These are phyloP conservation scores for Pythium scleroteichum DNA, from an alignment of 352 stramenopile genomes.

Conservation along the genomic window DNA sequence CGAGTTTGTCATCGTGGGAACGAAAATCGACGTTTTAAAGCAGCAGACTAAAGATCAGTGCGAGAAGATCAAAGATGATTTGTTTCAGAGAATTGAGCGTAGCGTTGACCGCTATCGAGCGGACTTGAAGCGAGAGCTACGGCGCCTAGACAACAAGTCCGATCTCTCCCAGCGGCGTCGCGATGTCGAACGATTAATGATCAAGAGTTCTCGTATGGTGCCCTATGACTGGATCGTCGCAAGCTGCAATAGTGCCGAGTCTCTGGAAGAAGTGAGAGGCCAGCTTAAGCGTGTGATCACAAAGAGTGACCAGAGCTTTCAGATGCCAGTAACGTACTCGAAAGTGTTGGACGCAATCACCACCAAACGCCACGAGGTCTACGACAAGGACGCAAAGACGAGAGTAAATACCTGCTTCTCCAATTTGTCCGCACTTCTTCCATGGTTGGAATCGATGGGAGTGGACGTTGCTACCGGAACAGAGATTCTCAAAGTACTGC, in stretches of 20 bases:
- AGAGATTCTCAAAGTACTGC: not conserved
- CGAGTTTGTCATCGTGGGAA: constrained; percentile 4
- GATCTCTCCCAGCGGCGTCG: no score
- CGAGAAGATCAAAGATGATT: not conserved
- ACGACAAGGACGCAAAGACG: not conserved
- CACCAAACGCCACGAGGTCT: not conserved
- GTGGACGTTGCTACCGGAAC: not conserved
- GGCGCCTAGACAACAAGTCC: no score
- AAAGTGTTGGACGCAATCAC: not conserved
- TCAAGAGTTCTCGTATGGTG: not conserved
- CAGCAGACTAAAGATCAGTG: no score
- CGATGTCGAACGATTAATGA: no score
- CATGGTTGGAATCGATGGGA: not conserved
- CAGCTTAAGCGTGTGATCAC: not conserved
- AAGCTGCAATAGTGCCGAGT: not conserved
- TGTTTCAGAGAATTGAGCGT: not conserved
- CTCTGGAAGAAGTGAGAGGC: not conserved
- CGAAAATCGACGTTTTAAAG: not conserved
- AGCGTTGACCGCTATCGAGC: not conserved
- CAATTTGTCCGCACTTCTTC: not conserved
- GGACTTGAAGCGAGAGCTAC: no score
- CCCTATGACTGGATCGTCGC: not conserved
- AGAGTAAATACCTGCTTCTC: not conserved
- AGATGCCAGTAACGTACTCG: not conserved
- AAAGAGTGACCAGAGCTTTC: not conserved